Evolutionary conservation across 2,329 filamentous ascomycete species (phyloP), one percentile per base, ranked within the genome.

Genomic region (Epichloe bromicola): DNA sequence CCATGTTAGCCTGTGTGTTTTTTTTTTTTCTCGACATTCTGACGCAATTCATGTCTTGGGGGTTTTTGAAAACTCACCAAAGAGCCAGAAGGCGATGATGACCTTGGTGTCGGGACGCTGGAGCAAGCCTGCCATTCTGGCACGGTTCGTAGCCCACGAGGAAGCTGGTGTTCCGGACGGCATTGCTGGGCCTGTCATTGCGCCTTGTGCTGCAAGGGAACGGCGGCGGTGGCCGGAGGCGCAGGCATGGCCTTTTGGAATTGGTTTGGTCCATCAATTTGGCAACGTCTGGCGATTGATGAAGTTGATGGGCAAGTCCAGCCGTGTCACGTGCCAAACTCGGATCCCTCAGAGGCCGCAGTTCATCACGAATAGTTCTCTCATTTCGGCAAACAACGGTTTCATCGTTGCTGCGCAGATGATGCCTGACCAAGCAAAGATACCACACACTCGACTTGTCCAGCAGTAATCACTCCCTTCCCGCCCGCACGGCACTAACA

Each of bases 71-170:
- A 14, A 53, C 54, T 34, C 72, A 96, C 91, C 91, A 63, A 97
- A 94, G 2, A 96, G 74, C 90, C 90, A 97, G 63, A 97, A 97
- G 30, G 91, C 87, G 48, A 82, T 63, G 51, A 88, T 75, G 15
- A 95, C 86, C 48, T 83, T 74, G 1, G 77, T 75, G 61, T 94
- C 82, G 46, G 82, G 78, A 52, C 83, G 83, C 33, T 75, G 75
- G 51, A 93, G 80, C 44, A 85, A 60, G 19, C 75, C 70, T 47
- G 69, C 71, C 26, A 93, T 61, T 37, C 86, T 80, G 26, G 83
- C 80, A 53, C 75, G 74, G 66, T 87, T 91, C 51, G 80, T 66
- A n/a, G 80, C 76, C 85, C 86, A 90, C 46, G 86, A 87, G 4
- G 86, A 77, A 0, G 74, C 71, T 3, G 76, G 73, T 30, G 75